Evolutionary conservation across 345 rosid genomes (phyloP), one percentile per base, ranked within the genome.

Genomic region (Rhizophora mangle): DNA sequence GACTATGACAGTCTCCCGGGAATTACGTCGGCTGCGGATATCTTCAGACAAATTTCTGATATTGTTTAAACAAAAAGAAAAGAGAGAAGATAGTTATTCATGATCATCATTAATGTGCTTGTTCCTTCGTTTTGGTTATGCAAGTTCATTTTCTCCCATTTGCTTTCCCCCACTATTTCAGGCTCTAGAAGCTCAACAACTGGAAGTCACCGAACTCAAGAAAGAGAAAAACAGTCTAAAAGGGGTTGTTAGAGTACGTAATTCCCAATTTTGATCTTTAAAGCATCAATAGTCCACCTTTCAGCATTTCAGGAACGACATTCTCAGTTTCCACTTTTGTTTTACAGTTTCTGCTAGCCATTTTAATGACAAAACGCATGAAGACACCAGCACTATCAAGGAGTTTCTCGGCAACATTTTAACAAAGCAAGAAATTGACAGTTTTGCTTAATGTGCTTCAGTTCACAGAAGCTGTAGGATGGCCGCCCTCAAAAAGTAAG

Each of bases 321-420:
- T 13, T 43, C 49, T 43, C 18, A 13, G 18, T 43, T 43, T 43
- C 49, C 4, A 4, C 18, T 58, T 13, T 22, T 62, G 62, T 27
- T 27, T 39, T 55, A 62, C 68, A 71, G 74, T 63, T 55, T 63
- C 74, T 71, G 1, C 54, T 63, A n/a, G 57, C 63, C 4, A 63
- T 63, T 37, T 7, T 63, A 29, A 63, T 62, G 27, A 55, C 74
- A 63, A 71, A 71, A 55, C 39, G 47, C 68, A 37, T 20, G 57
- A 71, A 55, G 63, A 21, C 29, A 21, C 68, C 74, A 55, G 20
- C 62, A 55, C 63, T 63, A 10, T 27, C 68, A 39, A 71, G 68
- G 68, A 71, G 68, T 8, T 71, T 43, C 74, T 71, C 74, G 27
- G 74, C 68, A 54, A 61, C 74, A 10, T 63, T 63, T 4, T 63